phyloP scores from a whole-genome alignment of 805 yeast genomes.

The Kluyveromyces dobzhanskii region DNA sequence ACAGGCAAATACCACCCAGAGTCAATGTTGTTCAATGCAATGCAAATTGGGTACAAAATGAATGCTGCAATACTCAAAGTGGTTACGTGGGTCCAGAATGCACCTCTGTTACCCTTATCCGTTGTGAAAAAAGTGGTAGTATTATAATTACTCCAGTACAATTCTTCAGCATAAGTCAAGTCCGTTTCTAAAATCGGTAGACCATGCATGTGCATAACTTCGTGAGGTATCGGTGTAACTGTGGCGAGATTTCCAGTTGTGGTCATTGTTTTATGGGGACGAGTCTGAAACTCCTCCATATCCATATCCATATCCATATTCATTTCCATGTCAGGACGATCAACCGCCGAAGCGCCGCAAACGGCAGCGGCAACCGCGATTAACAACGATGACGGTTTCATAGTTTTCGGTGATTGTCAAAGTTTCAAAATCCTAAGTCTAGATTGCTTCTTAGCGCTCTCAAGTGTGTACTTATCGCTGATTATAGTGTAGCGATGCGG shows the following conservation, averaged over 20 bases:
- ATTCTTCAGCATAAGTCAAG: conserved; percentile 61
- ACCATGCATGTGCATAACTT: conserved; percentile 50
- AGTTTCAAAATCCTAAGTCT: too few species aligned
- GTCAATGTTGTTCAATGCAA: conserved; percentile 54
- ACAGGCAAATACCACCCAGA: conserved; percentile 52
- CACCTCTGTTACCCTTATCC: conserved; percentile 37
- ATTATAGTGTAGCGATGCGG: too few species aligned
- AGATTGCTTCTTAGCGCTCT: too few species aligned
- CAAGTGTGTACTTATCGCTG: too few species aligned
- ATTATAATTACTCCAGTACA: conserved; percentile 72
- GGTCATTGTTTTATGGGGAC: conserved; percentile 7
- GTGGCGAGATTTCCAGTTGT: conserved; percentile 9
- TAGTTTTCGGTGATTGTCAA: neutral
- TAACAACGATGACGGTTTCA: neutral
- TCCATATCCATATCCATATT: conserved; percentile 24
- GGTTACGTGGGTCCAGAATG: conserved; percentile 48
- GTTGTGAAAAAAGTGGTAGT: conserved; percentile 66
- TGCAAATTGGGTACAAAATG: conserved; percentile 56
- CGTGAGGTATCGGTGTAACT: conserved; percentile 39
- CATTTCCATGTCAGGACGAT: conserved; percentile 32
- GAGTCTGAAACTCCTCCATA: conserved; percentile 10
- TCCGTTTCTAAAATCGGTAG: conserved; percentile 60
- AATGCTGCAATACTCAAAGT: conserved; percentile 38
- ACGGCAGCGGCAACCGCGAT: neutral
- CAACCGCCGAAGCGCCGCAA: neutral